Base-by-base conservation (phyloP, 345 rosid genomes). In the Salix purpurea region DNA sequence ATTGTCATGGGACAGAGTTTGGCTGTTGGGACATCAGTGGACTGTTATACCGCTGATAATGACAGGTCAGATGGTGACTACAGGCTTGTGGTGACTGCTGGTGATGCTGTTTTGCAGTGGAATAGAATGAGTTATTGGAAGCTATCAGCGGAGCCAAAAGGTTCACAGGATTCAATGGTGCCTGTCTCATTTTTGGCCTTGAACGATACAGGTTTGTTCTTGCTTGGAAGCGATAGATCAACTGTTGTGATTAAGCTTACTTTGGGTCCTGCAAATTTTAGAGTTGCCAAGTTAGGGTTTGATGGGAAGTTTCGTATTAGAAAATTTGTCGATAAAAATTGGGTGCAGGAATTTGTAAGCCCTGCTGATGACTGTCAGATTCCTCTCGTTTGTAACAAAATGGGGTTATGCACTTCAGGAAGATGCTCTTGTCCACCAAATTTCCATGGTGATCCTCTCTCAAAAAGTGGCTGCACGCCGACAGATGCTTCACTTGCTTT, bases 161-260 rank as follows among this genome's bases (percentile, higher is more conserved):
- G 77, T 39, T 73, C 37, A 37, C 42, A 30, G 77, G 37, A 56
- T 58, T 46, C 52, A 13, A 14, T 0, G 15, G 15, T 4, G 52
- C 52, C 52, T 14, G 52, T 14, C 52, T 46, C 52, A 46, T 46
- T 46, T 46, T 46, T 46, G 6, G 1, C 52, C 52, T 46, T 46
- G 52, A 91, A 91, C 66, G 66, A 78, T 70, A 84, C 91, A 2
- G 97, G 97, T 42, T 75, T 92, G 42, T 86, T 76, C 79, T 83
- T 94, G 66, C 79, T 89, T 69, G 90, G 93, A 58, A 56, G 60
- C 14, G 92, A 91, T 79, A 94, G 95, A 76, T 84, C 92, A 1
- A 70, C 62, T 4, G 81, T 87, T 39, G 79, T 92, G 12, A 70
- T 88, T 74, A 74, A 70, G 73, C 82, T 92, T 32, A 78, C 67